A percentile compares a stretch with the other conserved stretches of the same genome.
phyloP scores from a whole-genome alignment of 2,329 filamentous ascomycete species.

The Cladosporium sp. region DNA sequence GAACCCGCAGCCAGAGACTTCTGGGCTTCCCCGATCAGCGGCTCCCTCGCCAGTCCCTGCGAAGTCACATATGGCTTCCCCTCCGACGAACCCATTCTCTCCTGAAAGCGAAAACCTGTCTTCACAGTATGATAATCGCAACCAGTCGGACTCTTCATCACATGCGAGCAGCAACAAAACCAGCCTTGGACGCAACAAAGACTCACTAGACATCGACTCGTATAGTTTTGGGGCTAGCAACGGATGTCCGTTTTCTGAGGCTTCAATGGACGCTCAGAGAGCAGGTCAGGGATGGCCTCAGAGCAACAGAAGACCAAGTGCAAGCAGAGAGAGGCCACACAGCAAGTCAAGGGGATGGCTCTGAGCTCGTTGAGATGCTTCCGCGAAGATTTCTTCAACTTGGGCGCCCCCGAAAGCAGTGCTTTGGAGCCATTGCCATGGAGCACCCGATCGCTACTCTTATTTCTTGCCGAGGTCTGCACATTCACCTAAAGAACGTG shows the following conservation, averaged over 20 bases:
- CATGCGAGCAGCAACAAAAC: constrained; percentile 6
- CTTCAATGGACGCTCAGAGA: constrained; percentile 5
- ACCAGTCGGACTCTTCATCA: background rate
- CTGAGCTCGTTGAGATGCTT: background rate
- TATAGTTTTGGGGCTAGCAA: background rate
- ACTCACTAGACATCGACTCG: background rate
- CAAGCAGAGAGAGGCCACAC: background rate
- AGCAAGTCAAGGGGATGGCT: constrained; percentile 1
- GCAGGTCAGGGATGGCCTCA: constrained; percentile 8
- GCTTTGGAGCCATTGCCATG: background rate
- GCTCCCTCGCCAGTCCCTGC: background rate
- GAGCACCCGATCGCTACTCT: too few species aligned
- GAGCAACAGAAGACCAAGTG: background rate
- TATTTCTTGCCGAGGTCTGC: too few species aligned
- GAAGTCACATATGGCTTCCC: background rate
- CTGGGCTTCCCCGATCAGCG: background rate
- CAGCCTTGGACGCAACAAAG: constrained; percentile 8
- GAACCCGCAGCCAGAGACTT: background rate
- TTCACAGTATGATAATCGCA: background rate
- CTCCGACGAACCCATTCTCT: background rate
- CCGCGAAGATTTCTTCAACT: too few species aligned
- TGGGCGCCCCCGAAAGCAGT: too few species aligned
- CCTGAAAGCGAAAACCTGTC: background rate
- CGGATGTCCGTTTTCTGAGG: constrained; percentile 4
- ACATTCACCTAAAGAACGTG: too few species aligned